Evolutionary conservation across 768 basidiomycete species (phyloP).

Genomic region (Collybia sordida): DNA sequence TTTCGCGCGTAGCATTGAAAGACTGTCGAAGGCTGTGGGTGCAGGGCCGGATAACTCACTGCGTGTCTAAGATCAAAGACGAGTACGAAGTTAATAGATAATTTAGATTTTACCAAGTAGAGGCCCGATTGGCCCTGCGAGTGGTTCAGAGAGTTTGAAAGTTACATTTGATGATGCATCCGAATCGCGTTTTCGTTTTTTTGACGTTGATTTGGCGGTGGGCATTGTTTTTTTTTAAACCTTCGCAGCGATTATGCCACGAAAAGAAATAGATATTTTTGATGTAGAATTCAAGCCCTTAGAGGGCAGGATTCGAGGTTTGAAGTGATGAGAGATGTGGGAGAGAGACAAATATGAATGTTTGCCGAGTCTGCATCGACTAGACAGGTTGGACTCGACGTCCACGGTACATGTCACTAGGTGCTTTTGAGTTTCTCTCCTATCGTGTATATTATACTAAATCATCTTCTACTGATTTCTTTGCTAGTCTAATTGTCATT

Average conservation of each 20-base stretch:
- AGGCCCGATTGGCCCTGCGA: slow-evolving; percentile 31
- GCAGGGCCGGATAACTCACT: slow-evolving; percentile 68
- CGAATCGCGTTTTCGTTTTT: slow-evolving; percentile 31
- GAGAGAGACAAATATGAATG: slow-evolving; percentile 9
- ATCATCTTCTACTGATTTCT: neutral
- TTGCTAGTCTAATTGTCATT: slow-evolving; percentile 3
- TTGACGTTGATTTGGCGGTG: slow-evolving; percentile 33
- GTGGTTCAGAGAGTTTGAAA: slow-evolving; percentile 29
- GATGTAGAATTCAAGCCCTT: too few species aligned
- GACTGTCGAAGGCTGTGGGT: slow-evolving; percentile 53
- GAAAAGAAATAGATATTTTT: too few species aligned
- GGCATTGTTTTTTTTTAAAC: slow-evolving; percentile 31
- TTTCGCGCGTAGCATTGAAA: slow-evolving; percentile 62
- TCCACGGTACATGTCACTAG: slow-evolving; percentile 4
- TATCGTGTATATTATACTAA: neutral
- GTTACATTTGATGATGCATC: slow-evolving; percentile 18
- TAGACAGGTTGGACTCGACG: slow-evolving; percentile 11
- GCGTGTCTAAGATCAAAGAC: neutral
- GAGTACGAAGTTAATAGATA: neutral
- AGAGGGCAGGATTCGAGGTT: too few species aligned
- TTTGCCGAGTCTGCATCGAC: slow-evolving; percentile 10
- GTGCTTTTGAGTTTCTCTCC: neutral
- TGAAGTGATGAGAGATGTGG: slow-evolving; percentile 12
- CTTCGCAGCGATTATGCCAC: slow-evolving; percentile 1
- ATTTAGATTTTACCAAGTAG: slow-evolving; percentile 31